phyloP scores from a whole-genome alignment of 1,139 yeast species.

The Arxiozyma slooffiae region DNA sequence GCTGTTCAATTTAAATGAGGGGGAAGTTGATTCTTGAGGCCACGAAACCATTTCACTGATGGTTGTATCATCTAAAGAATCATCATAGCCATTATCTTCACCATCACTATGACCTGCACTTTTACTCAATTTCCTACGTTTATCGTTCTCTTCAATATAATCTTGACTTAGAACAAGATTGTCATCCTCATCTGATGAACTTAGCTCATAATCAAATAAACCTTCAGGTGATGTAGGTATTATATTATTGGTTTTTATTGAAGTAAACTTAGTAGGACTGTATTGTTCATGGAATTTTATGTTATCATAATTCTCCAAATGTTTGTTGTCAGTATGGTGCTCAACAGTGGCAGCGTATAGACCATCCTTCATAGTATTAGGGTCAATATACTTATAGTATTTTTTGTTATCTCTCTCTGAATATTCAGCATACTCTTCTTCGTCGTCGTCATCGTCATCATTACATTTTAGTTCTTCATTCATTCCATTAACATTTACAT shows the following conservation, averaged over 20 bases:
- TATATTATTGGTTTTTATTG: background rate
- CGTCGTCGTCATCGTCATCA: constrained; percentile 6
- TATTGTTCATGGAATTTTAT: background rate
- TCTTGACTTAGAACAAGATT: constrained; percentile 13
- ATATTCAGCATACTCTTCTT: constrained; percentile 27
- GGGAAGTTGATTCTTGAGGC: constrained; percentile 1
- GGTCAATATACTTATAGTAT: constrained; percentile 35
- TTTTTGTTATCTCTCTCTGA: constrained; percentile 22
- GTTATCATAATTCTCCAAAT: constrained; percentile 24
- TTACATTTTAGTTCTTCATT: constrained; percentile 6
- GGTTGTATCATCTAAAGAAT: constrained; percentile 16
- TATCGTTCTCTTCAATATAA: constrained; percentile 3
- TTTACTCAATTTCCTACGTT: constrained; percentile 1
- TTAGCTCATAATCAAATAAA: constrained; percentile 1
- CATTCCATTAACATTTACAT: background rate
- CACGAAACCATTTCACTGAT: background rate
- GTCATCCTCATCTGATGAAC: constrained; percentile 20
- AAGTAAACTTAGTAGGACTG: background rate
- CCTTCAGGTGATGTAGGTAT: constrained; percentile 2
- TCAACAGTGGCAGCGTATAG: constrained; percentile 8
- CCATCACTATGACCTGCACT: constrained; percentile 4
- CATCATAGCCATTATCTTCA: constrained; percentile 15
- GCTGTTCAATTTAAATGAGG: constrained; percentile 1
- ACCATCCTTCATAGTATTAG: constrained; percentile 28
- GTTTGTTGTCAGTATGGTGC: constrained; percentile 6